Percentiles rank a stretch among this genome's conserved stretches.
phyloP scores from a whole-genome alignment of 164 flowering plant genomes.

The Tinospora cordifolia region DNA sequence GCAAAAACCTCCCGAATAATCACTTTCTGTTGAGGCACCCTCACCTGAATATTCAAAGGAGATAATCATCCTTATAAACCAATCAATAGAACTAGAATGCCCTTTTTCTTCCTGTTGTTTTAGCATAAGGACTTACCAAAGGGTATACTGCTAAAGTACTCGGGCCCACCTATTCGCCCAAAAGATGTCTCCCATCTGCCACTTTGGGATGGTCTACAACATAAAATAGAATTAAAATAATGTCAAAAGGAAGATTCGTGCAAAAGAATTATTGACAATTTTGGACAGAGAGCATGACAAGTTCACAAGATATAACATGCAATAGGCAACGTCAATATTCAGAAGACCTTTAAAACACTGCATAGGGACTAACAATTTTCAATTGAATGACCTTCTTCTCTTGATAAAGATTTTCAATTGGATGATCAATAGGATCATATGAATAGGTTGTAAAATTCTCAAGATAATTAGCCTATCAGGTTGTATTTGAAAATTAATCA shows the following conservation, averaged over 20 bases:
- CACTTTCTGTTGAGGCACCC: slow-evolving; percentile 56
- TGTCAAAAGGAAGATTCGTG: slow-evolving; percentile 4
- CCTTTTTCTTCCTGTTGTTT: background rate
- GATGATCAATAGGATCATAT: background rate
- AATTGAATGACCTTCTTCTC: background rate
- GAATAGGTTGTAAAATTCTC: background rate
- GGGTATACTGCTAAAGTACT: slow-evolving; percentile 45
- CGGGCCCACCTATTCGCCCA: slow-evolving; percentile 56
- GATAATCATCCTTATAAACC: slow-evolving; percentile 3
- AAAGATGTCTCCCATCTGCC: slow-evolving; percentile 79
- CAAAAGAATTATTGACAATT: background rate
- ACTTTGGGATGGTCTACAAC: slow-evolving; percentile 26
- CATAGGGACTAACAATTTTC: no score
- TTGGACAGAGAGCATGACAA: background rate
- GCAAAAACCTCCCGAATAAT: slow-evolving; percentile 48
- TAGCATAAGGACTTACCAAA: slow-evolving; percentile 41
- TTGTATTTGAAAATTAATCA: no score
- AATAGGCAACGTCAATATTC: background rate
- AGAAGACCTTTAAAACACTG: no score
- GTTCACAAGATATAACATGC: background rate
- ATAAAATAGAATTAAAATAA: slow-evolving; percentile 4
- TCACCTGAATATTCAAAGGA: slow-evolving; percentile 41
- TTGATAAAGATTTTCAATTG: background rate
- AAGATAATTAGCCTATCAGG: no score
- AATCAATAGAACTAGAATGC: background rate